Evolutionary conservation across 2,329 filamentous ascomycete genomes (phyloP).

Genomic region (Penicillium sp.): DNA sequence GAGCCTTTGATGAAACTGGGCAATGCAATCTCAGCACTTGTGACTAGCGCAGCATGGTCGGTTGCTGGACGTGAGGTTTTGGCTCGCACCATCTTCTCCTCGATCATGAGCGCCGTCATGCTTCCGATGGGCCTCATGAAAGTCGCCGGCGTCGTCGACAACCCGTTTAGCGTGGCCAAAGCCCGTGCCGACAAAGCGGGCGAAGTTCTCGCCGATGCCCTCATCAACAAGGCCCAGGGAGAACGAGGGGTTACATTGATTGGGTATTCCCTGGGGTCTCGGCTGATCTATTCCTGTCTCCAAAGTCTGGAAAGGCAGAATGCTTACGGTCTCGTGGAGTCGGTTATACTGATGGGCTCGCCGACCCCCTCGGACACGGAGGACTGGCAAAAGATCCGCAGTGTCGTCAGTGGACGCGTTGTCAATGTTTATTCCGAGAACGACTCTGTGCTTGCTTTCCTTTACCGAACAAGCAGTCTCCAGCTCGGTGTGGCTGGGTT

Average conservation of each 20-base stretch:
- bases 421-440: conserved; percentile 87
- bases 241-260: conserved; percentile 76
- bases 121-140: conserved; percentile 67
- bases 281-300: conserved; percentile 78
- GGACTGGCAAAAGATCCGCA: conserved; percentile 73
- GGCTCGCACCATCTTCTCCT: conserved; percentile 65
- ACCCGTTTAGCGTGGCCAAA: conserved; percentile 74
- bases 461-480: conserved; percentile 79
- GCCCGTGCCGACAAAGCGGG: conserved; percentile 77
- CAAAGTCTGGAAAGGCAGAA: conserved; percentile 69
- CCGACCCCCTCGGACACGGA: conserved; percentile 68
- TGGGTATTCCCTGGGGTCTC: conserved; percentile 76
- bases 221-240: conserved; percentile 77
- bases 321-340: conserved; percentile 80
- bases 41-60: conserved; percentile 75
- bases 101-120: conserved; percentile 60
- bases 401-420: conserved; percentile 73
- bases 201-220: conserved; percentile 71
- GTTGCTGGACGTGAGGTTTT: conserved; percentile 71
- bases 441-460: conserved; percentile 80
- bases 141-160: conserved; percentile 67
- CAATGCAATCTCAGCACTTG: conserved; percentile 69
- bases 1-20: conserved; percentile 74
- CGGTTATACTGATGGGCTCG: conserved; percentile 75
- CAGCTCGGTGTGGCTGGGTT: conserved; percentile 81